A percentile compares a stretch with the other conserved stretches of the same genome.
Evolutionary conservation across 2,329 filamentous ascomycete genomes (phyloP).

Genomic region (Fusarium cicatricum): DNA sequence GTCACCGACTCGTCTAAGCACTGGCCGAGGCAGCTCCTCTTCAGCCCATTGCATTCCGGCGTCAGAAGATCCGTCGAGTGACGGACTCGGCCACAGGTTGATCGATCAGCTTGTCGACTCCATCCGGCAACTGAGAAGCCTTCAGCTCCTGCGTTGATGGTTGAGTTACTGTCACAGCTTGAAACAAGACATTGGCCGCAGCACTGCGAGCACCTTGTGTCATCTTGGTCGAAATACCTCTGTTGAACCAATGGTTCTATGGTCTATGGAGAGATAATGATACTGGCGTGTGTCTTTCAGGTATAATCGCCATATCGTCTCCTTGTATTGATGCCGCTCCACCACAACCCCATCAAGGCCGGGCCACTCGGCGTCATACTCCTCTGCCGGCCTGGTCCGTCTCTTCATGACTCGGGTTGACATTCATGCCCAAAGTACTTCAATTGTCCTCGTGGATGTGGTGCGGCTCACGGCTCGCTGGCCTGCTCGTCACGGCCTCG

Average conservation of each 20-base stretch:
- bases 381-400: neutral
- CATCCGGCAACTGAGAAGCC: neutral
- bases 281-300: conserved; percentile 23
- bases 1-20: neutral
- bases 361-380: neutral
- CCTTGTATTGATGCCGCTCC: neutral
- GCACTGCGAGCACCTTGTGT: neutral
- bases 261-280: conserved; percentile 24
- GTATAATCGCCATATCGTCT: conserved; percentile 11
- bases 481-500: conserved; percentile 7
- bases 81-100: neutral
- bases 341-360: neutral
- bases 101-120: neutral
- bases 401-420: neutral
- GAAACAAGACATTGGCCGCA: neutral
- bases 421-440: conserved; percentile 1
- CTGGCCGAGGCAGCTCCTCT: no score
- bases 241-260: conserved; percentile 10
- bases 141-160: neutral
- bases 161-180: no score
- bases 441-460: conserved; percentile 29
- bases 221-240: conserved; percentile 12
- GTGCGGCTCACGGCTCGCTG: conserved; percentile 15
- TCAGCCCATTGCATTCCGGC: neutral
- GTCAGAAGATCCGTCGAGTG: neutral